phyloP scores from a whole-genome alignment of 2,329 filamentous ascomycete genomes.

The Aspergillus texensis region DNA sequence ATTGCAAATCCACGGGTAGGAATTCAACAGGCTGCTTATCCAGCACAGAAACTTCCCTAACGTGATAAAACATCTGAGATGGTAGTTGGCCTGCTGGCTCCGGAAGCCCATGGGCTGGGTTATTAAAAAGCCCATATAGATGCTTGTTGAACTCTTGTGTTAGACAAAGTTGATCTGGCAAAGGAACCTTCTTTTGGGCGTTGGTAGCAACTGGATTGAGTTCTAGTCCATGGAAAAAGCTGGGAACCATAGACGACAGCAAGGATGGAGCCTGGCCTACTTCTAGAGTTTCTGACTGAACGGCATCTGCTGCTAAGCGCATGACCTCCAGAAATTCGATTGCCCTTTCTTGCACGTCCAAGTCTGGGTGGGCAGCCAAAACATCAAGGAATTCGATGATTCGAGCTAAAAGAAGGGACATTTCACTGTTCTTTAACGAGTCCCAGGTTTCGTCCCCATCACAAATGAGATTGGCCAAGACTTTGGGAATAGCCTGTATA shows the following conservation, averaged over 20 bases:
- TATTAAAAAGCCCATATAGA: slow-evolving; percentile 65
- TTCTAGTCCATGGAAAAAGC: slow-evolving; percentile 82
- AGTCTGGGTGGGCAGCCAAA: slow-evolving; percentile 75
- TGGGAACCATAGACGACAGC: slow-evolving; percentile 86
- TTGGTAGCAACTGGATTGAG: slow-evolving; percentile 85
- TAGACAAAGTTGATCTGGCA: slow-evolving; percentile 75
- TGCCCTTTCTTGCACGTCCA: slow-evolving; percentile 93
- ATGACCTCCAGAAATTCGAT: slow-evolving; percentile 91
- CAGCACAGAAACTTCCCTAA: slow-evolving; percentile 28
- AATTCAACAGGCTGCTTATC: slow-evolving; percentile 26
- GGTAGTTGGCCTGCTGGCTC: slow-evolving; percentile 51
- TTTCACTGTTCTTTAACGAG: slow-evolving; percentile 70
- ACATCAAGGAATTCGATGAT: slow-evolving; percentile 81
- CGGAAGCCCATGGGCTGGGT: slow-evolving; percentile 55
- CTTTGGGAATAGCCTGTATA: slow-evolving; percentile 81
- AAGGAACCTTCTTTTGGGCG: slow-evolving; percentile 83
- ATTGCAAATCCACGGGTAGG: slow-evolving; percentile 23
- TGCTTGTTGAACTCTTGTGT: slow-evolving; percentile 80
- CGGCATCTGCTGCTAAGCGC: slow-evolving; percentile 80
- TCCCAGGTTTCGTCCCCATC: slow-evolving; percentile 68
- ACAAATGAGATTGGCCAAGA: slow-evolving; percentile 74
- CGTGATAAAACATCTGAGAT: slow-evolving; percentile 44
- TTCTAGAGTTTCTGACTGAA: slow-evolving; percentile 34
- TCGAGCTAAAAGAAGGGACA: slow-evolving; percentile 76
- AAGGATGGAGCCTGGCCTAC: slow-evolving; percentile 72